A percentile compares a stretch with the other conserved stretches of the same genome.
phyloP scores from a whole-genome alignment of 2,329 filamentous ascomycete genomes.

The Gaeumannomyces tritici region DNA sequence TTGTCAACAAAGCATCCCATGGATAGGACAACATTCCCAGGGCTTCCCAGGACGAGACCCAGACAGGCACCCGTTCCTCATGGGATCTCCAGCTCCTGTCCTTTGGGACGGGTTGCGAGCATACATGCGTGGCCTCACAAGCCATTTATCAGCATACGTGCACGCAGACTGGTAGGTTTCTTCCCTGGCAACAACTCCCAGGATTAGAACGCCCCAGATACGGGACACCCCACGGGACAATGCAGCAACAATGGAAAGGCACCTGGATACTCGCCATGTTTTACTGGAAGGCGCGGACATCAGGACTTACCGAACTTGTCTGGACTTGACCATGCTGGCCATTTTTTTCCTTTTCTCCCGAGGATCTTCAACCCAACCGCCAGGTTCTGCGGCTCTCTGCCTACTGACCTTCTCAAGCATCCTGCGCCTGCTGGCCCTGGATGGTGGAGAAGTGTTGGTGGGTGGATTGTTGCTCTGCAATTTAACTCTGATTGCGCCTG shows the following conservation, averaged over 20 bases:
- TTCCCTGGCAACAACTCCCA: background rate
- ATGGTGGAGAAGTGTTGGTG: background rate
- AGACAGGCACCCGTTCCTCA: background rate
- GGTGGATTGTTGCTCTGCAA: background rate
- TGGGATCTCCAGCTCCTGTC: background rate
- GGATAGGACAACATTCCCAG: background rate
- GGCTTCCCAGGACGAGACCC: background rate
- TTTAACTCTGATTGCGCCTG: background rate
- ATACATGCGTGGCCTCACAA: background rate
- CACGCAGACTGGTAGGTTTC: background rate
- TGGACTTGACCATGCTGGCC: background rate
- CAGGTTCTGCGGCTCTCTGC: background rate
- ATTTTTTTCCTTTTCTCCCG: background rate
- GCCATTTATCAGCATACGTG: background rate
- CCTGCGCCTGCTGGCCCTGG: background rate
- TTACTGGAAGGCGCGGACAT: background rate
- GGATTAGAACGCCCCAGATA: background rate
- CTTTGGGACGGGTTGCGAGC: background rate
- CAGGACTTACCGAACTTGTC: background rate
- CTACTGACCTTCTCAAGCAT: background rate
- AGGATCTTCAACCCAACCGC: background rate
- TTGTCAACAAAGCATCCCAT: background rate
- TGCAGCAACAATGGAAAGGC: background rate
- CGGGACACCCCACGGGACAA: background rate
- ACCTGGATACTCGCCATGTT: background rate